Evolutionary conservation across 2,329 filamentous ascomycete species (phyloP), one percentile per base, ranked within the genome.

Genomic region (Berkeleyomyces rouxiae): DNA sequence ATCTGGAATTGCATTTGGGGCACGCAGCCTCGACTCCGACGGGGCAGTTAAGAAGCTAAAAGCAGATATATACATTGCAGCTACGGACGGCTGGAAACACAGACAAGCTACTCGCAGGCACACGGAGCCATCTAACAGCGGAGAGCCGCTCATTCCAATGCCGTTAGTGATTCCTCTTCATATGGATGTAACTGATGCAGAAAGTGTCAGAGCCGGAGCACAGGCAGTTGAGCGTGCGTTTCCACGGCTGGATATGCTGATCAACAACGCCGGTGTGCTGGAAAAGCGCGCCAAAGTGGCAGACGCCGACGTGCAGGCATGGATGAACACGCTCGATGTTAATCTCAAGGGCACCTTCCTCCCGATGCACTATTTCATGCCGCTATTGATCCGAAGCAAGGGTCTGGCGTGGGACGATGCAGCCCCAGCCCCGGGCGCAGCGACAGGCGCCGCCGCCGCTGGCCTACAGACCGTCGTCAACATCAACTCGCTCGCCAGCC

Each of bases 281-380:
- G 73, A 74, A 61, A 67, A 67, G 13, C 72, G 70, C 51, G 64
- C 67, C 0, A 67, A 68, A n/a, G 69, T 77, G 13, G 68, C 68
- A 16, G 74, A 77, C n/a, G 68, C 71, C 2, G 69, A 75, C 33
- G 70, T 72, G 3, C 68, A 70, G 1, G 74, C 74, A n/a, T 81
- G 77, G 72, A 78, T 75, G 74, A 67, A 67, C 31, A 73, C 74
- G 39, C 78, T 74, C 68, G 76, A 79, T 44, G 74, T 80, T 61
- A 82, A 82, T 64, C 68, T 81, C 37, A 77, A 74, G 58, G 79
- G 79, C 0, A 69, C 73, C 0, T 78, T 78, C 51, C 71, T 79
- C 10, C 68, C 75, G 36, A 73, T 75, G 1, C 70, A 72, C 13
- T 72, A 74, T 0, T 81, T 82, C 66, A 69, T 83, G n/a, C 77